Evolutionary conservation across 352 stramenopile genomes (phyloP).

Genomic region (Pythium vanterpoolii): DNA sequence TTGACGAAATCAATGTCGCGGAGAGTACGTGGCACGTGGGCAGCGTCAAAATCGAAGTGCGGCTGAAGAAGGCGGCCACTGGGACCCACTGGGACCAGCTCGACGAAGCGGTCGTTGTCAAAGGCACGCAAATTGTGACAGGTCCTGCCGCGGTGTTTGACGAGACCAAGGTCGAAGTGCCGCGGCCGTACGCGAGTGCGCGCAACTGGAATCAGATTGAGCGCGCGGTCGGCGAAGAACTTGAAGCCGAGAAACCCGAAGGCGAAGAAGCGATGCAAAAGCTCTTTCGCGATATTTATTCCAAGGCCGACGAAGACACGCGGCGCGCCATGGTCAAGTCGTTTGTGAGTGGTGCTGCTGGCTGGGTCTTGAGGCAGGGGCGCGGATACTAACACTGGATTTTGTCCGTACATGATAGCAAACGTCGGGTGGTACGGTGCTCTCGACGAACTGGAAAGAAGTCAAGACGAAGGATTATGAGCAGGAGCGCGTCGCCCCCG

Average conservation of each 20-base stretch:
- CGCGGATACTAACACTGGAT: neutral
- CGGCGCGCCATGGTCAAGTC: slow-evolving; percentile 92
- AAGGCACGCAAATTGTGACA: slow-evolving; percentile 40
- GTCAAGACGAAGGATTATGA: slow-evolving; percentile 90
- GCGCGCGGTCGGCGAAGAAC: slow-evolving; percentile 69
- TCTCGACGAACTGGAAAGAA: slow-evolving; percentile 92
- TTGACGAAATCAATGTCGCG: slow-evolving; percentile 59
- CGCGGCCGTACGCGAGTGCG: slow-evolving; percentile 73
- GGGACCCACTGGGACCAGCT: slow-evolving; percentile 74
- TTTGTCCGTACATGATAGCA: slow-evolving; percentile 42
- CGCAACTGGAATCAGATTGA: slow-evolving; percentile 90
- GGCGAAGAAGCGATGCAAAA: slow-evolving; percentile 91
- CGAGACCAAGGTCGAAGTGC: slow-evolving; percentile 51
- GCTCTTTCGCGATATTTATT: slow-evolving; percentile 92
- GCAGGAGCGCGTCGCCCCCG: slow-evolving; percentile 75
- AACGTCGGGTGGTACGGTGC: slow-evolving; percentile 90
- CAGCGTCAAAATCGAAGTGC: slow-evolving; percentile 79
- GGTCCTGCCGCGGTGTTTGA: slow-evolving; percentile 57
- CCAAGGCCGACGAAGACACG: slow-evolving; percentile 89
- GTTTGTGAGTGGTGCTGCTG: slow-evolving; percentile 51
- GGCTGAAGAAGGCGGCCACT: slow-evolving; percentile 66
- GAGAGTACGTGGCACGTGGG: slow-evolving; percentile 62
- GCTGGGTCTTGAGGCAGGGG: neutral
- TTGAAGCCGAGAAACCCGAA: slow-evolving; percentile 87
- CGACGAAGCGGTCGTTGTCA: slow-evolving; percentile 50